Evolutionary conservation across 2,329 filamentous ascomycete genomes (phyloP), one percentile per base, ranked within the genome.

Genomic region (Fusarium sp.): DNA sequence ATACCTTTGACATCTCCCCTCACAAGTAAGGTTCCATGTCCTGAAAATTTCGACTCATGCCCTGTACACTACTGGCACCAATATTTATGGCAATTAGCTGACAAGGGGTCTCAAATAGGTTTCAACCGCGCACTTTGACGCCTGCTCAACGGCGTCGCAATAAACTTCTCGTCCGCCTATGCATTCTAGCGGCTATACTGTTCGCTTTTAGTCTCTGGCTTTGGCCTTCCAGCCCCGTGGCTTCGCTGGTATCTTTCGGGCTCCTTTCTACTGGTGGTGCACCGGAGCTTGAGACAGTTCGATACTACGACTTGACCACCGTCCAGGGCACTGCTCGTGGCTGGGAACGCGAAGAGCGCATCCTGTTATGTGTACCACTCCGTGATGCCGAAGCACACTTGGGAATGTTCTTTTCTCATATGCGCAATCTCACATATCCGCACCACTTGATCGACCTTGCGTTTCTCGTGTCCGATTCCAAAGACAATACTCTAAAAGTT

Each of bases 371-470:
- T 83, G 96, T 97, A 22, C 96, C 96, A 50, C 89, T 99, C 62
- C 91, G 96, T 83, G 97, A 99, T 83, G 96, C 96, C 51, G 92
- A 97, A 79, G 89, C 94, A 32, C 96, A 99, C 87, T 85, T 99
- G 55, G 90, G 92, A 70, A 98, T 99, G 96, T 98, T 99, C 89
- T 99, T 99, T 85, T 93, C 93, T n/a, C 97, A 99, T 81, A 88
- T 99, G 66, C 92, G 91, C 76, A 99, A 99, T 84, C 92, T 99
- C 75, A 99, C 96, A 24, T 99, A 99, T 80, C 96, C 96, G 1
- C 96, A 99, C 82, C 93, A 97, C 81, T 88, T 99, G 57, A 97
- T 99, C 80, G 96, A 99, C 81, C 88, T 99, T 52, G 96, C 96
- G 11, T 99, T 99, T 80, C 87, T 99, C 38, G 96, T 99, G 30